Evolutionary conservation across 1,139 yeast species (phyloP), one percentile per base, ranked within the genome.

Genomic region (Eremothecium sinecaudum): DNA sequence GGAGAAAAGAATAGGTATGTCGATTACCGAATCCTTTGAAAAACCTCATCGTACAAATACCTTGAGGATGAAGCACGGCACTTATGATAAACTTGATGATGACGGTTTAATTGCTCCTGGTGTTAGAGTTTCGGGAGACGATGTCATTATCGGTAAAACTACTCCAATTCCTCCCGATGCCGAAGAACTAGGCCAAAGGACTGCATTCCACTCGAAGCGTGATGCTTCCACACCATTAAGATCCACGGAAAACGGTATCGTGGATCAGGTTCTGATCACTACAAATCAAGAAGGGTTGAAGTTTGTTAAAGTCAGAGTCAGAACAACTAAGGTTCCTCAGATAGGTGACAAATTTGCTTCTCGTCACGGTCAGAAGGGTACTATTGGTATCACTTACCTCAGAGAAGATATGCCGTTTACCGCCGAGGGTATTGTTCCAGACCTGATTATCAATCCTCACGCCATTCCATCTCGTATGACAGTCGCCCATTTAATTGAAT

Each of bases 401-500:
- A 92, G 90, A 59, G 99, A 90, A 63, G 99, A 90, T 61, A 90
- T 90, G 97, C 99, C 98, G 20, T 90, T 92, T 60, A 79, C 94
- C n/a, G 70, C 83, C 2, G 92, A 90, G 62, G 99, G 99, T 59
- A 64, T 87, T 56, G 96, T 87, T 22, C 99, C 99, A 4, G 99
- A 90, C 66, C 71, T 90, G 58, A 83, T 90, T 53, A 90, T 90
- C 60, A 90, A 90, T 61, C 99, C 99, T 1, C 99, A 90, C 64
- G 98, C 98, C 56, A 90, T 90, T 73, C 99, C 99, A 49, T 90
- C 98, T 39, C 96, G 99, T 73, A 90, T 90, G 99, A 90, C 99
- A 32, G 98, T 90, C 42, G 99, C 98, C 38, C 98, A 92, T 71
- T 80, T 90, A 67, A 90, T 90, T 63, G 99, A 90, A 66, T 92